phyloP scores from a whole-genome alignment of 331 rosid species.

The Acacia concinna region DNA sequence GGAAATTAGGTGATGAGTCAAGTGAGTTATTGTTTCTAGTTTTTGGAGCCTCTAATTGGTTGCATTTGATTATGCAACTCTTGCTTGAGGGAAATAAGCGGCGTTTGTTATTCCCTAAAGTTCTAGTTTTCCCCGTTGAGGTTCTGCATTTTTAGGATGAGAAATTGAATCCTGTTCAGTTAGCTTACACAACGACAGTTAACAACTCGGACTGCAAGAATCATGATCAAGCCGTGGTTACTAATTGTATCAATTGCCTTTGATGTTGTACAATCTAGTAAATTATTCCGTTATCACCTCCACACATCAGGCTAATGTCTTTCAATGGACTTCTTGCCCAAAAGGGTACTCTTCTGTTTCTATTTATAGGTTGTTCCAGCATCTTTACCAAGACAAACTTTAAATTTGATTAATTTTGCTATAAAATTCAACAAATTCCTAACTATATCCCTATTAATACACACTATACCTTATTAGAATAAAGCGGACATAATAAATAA shows the following conservation, averaged over 20 bases:
- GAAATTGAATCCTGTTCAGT: slow-evolving; percentile 26
- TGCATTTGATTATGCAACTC: slow-evolving; percentile 50
- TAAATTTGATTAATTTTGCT: too few relatives aligned
- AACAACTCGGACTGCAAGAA: slow-evolving; percentile 35
- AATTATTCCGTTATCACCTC: neutral
- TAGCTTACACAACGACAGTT: slow-evolving; percentile 23
- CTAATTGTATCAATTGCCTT: slow-evolving; percentile 19
- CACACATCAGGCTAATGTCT: neutral
- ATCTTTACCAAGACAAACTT: too few relatives aligned
- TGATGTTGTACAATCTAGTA: slow-evolving; percentile 25
- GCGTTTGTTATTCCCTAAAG: slow-evolving; percentile 33
- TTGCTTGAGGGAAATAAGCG: slow-evolving; percentile 46
- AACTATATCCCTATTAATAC: too few relatives aligned
- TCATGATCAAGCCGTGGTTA: slow-evolving; percentile 19
- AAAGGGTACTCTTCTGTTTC: too few relatives aligned
- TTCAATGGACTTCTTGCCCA: neutral
- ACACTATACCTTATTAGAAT: too few relatives aligned
- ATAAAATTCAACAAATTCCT: too few relatives aligned
- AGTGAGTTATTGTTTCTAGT: slow-evolving; percentile 41
- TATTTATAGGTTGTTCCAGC: too few relatives aligned
- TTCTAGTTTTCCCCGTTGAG: slow-evolving; percentile 14
- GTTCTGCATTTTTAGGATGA: slow-evolving; percentile 14
- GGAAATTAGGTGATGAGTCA: slow-evolving; percentile 42
- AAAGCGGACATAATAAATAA: too few relatives aligned
- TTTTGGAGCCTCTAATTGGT: slow-evolving; percentile 55